Base-by-base conservation (phyloP, 306 rosid genomes). In the Echinosophora koreensis region DNA sequence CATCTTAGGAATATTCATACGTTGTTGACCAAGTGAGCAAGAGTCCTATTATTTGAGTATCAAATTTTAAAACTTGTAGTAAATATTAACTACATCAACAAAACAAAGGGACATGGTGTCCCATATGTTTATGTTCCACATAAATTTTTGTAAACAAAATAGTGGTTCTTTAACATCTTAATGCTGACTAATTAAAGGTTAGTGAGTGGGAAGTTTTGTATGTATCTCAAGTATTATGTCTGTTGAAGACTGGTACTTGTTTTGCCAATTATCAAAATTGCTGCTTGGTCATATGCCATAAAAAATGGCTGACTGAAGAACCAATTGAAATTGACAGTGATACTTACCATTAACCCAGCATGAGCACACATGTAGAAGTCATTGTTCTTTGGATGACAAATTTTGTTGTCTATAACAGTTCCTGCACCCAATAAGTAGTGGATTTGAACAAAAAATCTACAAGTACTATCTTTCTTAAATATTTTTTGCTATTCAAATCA, bases 321-420 rank as follows among this genome's bases (percentile, higher is more conserved):
- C n/a, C n/a, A 16, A 2, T 17, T 63, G 14, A 73, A 52, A 39
- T 9, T 51, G 49, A 61, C 7, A n/a, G 69, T 8, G 59, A 49
- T 56, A 69, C 88, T 68, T 64, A 78, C 88, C 56, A 85, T 81
- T 47, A 17, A 28, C 18, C 88, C 84, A 32, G 77, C 79, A 46
- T 81, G 88, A 39, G 86, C 84, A 74, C 84, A 85, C 77, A 85
- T 55, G 60, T 85, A 82, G 22, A 85, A 85, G 35, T 85, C 88
- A 65, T 78, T 85, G 58, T 70, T 63, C 69, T 16, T 74, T 0
- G 82, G 80, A 42, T 85, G 77, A 52, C 88, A 85, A 30, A 78
- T 41, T 47, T 2, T 51, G 34, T 14, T 82, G 51, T 85, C 88
- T 49, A 82, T 50, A 5, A 85, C 47, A 11, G 88, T 85, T 50